Base-by-base conservation (phyloP, 1,139 yeast genomes). In the Geotrichum fermentans region DNA sequence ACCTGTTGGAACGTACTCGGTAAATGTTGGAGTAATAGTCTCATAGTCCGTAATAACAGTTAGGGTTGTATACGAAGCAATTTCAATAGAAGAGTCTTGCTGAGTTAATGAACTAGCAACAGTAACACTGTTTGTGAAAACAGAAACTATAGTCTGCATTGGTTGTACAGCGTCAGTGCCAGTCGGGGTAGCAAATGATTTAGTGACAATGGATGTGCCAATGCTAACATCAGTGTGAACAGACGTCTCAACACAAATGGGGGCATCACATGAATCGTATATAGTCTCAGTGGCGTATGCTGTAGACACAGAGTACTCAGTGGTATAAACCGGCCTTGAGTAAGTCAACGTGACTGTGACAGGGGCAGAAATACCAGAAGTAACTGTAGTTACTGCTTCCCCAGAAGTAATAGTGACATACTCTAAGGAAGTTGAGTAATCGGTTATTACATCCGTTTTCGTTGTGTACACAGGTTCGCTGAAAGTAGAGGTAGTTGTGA, bases 331-430 rank as follows among this genome's bases (percentile, higher is more conserved):
- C 14, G 38, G 38, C 22, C 6, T 4, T 5, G 38, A 16, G 22
- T 4, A 5, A 18, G 38, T 34, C 21, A 10, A 18, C 4, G 41
- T 38, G 32, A 38, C 20, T n/a, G 14, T 6, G 17, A 38, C 41
- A 24, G 30, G 32, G 10, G 4, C 21, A 17, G 41, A 24, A 16
- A 14, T 10, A 3, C 20, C 18, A 16, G 36, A 33, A 14, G 32
- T 13, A 6, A 22, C 32, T 24, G 22, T 26, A n/a, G 32, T 13
- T n/a, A 8, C 33, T n/a, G 32, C 14, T 24, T 13, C 28, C 3
- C 30, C 29, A 4, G 41, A 22, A 11, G 41, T 38, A n/a, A 38
- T 5, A n/a, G 41, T 38, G 3, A 16, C 41, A 14, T 38, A 38
- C 10, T 11, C 41, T 8, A 11, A 13, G 21, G 32, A 13, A 24